Base-by-base conservation (phyloP, 2,329 filamentous ascomycete genomes). In the Rhynchosporium agropyri region DNA sequence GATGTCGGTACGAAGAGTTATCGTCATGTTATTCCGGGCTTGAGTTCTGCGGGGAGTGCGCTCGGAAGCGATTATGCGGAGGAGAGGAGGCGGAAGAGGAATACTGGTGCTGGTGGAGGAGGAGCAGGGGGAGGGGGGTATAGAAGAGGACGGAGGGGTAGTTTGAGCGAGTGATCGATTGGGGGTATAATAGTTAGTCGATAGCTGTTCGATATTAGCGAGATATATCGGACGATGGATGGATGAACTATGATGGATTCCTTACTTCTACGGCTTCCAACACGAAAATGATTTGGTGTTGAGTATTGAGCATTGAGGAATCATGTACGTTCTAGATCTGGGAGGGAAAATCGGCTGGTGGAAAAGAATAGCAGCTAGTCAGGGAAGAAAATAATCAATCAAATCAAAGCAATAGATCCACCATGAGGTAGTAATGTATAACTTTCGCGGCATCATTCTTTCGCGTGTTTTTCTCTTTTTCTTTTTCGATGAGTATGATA, bases 1-100 rank as follows among this genome's bases (percentile, higher is more conserved):
- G 74, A 74, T 57, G 61, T 69, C 8, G 74, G 74, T 3, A 75
- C 74, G 5, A 75, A 75, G 68, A 71, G 60, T 20, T 76, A 76
- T 66, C 70, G 70, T 59, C 73, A 75, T 66, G 61, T 60, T 42
- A 74, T 75, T 64, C 74, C 74, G 12, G 74, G 72, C 0, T 50
- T 76, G 58, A 70, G 68, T 43, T 64, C 49, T 31, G 66, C 63
- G 49, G 53, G 53, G 10, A 43, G 53, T n/a, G 53, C 36, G 38
- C 68, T 60, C 3, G 66, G 65, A 29, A 72, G 66, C 31, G 72
- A 72, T 51, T 74, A 73, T 65, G 67, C 69, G 1, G 71, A 73
- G 55, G 71, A 74, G 62, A 70, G 69, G 45, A 57, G 72, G 58
- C 67, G 68, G 67, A 72, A 70, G 67, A 70, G 73, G 54, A 64